Percentiles rank a stretch among this genome's conserved stretches.
phyloP scores from a whole-genome alignment of 768 basidiomycete species.

The Suillus variegatus region DNA sequence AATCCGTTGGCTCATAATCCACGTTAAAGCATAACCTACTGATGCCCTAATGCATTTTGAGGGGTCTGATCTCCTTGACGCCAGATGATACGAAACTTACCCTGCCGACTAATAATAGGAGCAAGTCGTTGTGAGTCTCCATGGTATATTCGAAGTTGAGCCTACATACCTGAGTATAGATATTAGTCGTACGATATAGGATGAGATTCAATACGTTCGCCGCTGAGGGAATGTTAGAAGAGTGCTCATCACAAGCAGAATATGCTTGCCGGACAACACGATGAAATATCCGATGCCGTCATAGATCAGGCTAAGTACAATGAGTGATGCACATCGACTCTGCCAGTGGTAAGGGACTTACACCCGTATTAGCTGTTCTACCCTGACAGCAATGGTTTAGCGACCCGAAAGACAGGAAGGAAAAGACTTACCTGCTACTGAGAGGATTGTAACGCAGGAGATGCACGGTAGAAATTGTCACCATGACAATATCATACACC shows the following conservation, averaged over 20 bases:
- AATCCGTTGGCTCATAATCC: conserved; percentile 64
- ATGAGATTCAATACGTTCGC: conserved; percentile 55
- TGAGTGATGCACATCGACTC: conserved; percentile 9
- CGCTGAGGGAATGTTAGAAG: conserved; percentile 27
- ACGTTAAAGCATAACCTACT: conserved; percentile 55
- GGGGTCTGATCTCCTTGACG: not conserved
- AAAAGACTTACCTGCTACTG: conserved; percentile 25
- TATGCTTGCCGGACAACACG: conserved; percentile 46
- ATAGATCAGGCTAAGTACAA: conserved; percentile 56
- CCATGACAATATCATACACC: conserved; percentile 54
- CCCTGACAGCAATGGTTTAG: conserved; percentile 20
- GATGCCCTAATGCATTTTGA: conserved; percentile 42
- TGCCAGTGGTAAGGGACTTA: conserved; percentile 14
- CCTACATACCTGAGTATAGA: conserved; percentile 44
- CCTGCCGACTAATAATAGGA: conserved; percentile 45
- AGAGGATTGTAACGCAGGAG: conserved; percentile 46
- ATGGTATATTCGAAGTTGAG: conserved; percentile 13
- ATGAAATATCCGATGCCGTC: conserved; percentile 69
- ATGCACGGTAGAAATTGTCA: conserved; percentile 51
- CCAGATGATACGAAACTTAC: conserved; percentile 31
- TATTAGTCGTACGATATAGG: conserved; percentile 42
- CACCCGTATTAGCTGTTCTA: conserved; percentile 31
- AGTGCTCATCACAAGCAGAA: not conserved
- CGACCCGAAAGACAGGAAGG: not conserved
- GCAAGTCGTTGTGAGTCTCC: conserved; percentile 3